Conservation (phyloP, 2,329 filamentous ascomycete species). For the Fusarium stilboides region DNA sequence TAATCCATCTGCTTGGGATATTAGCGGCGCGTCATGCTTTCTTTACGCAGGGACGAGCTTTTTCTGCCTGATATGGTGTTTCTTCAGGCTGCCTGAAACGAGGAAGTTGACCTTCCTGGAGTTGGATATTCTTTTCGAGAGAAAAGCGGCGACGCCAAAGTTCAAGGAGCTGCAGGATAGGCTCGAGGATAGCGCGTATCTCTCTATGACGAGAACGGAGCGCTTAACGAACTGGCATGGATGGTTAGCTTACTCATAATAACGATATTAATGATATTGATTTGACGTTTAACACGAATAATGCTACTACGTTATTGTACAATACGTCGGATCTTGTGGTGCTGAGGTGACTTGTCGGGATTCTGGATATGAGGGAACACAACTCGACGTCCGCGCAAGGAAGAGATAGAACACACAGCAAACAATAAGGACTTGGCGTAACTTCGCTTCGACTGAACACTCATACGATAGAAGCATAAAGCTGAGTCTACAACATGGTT, state of each 20-base stretch:
- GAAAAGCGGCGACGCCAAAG: constrained; percentile 45
- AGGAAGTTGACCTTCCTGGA: constrained; percentile 49
- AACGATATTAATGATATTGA: constrained; percentile 13
- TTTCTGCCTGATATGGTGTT: constrained; percentile 48
- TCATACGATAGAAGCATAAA: no score
- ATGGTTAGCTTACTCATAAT: constrained; percentile 46
- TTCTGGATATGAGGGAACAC: neutral
- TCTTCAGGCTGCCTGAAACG: constrained; percentile 50
- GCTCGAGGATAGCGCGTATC: constrained; percentile 40
- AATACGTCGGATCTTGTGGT: neutral
- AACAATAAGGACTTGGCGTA: neutral
- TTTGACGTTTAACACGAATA: neutral
- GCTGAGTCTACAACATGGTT: no score
- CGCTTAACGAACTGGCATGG: constrained; percentile 47
- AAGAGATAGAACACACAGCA: neutral
- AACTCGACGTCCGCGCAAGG: no score
- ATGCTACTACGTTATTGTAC: neutral
- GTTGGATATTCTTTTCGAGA: constrained; percentile 51
- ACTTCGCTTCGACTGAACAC: neutral
- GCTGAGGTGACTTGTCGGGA: neutral
- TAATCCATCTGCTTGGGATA: constrained; percentile 50
- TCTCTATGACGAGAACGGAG: constrained; percentile 37
- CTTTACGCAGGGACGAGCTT: constrained; percentile 42
- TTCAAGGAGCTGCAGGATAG: constrained; percentile 53
- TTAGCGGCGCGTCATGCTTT: constrained; percentile 49